Evolutionary conservation across 2,329 filamentous ascomycete species (phyloP).

Genomic region (Diaporthe destruens): DNA sequence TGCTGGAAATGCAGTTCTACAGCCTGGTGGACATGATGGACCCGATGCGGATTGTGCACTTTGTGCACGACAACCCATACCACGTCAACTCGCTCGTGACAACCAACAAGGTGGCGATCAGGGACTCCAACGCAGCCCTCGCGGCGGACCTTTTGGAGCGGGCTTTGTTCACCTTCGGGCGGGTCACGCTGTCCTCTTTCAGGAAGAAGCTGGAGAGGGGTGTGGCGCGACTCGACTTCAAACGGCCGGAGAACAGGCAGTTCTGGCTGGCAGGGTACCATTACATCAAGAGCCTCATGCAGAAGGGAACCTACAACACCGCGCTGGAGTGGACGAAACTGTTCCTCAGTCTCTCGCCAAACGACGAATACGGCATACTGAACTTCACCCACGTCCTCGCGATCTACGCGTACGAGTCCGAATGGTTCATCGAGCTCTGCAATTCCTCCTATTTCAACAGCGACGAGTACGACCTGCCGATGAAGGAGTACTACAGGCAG

Average conservation of each 20-base stretch:
- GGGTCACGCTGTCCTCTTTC: slow-evolving; percentile 87
- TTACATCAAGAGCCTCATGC: slow-evolving; percentile 86
- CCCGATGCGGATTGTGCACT: slow-evolving; percentile 82
- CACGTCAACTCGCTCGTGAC: slow-evolving; percentile 95
- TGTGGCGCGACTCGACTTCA: slow-evolving; percentile 84
- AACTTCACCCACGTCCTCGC: slow-evolving; percentile 87
- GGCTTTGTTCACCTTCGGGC: slow-evolving; percentile 93
- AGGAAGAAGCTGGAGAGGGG: slow-evolving; percentile 80
- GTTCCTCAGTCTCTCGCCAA: slow-evolving; percentile 78
- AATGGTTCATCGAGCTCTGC: slow-evolving; percentile 80
- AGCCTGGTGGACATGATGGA: slow-evolving; percentile 85
- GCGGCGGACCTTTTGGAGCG: slow-evolving; percentile 90
- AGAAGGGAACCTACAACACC: slow-evolving; percentile 94
- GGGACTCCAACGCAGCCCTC: slow-evolving; percentile 88
- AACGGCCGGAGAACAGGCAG: slow-evolving; percentile 87
- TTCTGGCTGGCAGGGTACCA: slow-evolving; percentile 92
- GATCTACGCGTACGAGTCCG: slow-evolving; percentile 81
- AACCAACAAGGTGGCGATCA: slow-evolving; percentile 90
- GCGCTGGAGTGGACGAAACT: slow-evolving; percentile 95
- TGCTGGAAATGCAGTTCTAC: slow-evolving; percentile 82
- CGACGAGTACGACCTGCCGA: slow-evolving; percentile 48
- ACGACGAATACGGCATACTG: slow-evolving; percentile 86
- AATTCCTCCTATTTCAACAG: slow-evolving; percentile 59
- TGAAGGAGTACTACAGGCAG: slow-evolving; percentile 76
- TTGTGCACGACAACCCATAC: slow-evolving; percentile 83